Base-by-base conservation (phyloP, 371 early-diverging fungal species). In the Lichtheimia corymbifera region DNA sequence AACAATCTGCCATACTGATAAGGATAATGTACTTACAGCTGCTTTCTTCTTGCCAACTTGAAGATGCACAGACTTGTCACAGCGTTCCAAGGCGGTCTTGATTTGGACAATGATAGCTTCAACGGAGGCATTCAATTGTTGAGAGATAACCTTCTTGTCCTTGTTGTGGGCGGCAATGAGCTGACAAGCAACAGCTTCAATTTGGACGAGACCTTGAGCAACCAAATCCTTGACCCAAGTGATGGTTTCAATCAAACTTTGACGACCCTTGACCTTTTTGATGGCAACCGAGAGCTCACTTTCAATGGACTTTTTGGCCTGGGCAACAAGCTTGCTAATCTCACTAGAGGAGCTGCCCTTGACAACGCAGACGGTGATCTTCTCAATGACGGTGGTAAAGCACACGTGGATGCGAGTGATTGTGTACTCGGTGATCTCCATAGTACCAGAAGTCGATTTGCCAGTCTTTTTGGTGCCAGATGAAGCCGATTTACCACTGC, bases 41-140 rank as follows among this genome's bases (percentile, higher is more conserved):
- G 47, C 9, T 22, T 22, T 18, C 47, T 47, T 47, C 47, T 47
- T 22, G 47, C 47, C 22, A 47, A 22, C 35, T 35, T 47, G 47
- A 17, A 18, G 47, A 22, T 47, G 47, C 5, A 35, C 35, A 0
- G 35, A 35, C 11, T 35, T 35, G 47, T 22, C 47, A 22, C 47
- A 47, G 47, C 47, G 18, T 22, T 47, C 18, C 47, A 47, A 47
- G 17, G 47, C 47, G 14, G 47, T 47, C 47, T 47, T 47, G n/a
- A 47, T 47, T 22, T 47, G n/a, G 6, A 47, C 22, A 47, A 47
- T 47, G 47, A 22, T 47, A 17, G 47, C 47, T 22, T 47, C 47
- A 2, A 22, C 47, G 0, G n/a, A 22, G 7, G 47, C 47, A 47
- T 47, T 7, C 47, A 47, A 22, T 22, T 47, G 47, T 47, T 47